Percentiles rank a stretch among this genome's conserved stretches.
phyloP scores from a whole-genome alignment of 345 rosid species.

The Zanthoxylum bungeanum region DNA sequence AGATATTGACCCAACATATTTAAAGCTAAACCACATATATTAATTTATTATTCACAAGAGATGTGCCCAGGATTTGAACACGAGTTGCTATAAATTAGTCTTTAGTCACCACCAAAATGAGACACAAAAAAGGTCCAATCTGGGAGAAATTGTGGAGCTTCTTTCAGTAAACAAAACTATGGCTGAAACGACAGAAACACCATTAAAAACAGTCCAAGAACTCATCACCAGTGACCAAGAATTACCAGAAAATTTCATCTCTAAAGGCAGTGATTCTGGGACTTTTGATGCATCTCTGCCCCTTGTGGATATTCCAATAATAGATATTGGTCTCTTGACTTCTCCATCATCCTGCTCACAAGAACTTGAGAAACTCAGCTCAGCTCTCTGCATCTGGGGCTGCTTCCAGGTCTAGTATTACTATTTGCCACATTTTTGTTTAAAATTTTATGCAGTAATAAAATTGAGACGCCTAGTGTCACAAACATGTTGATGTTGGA shows the following conservation, averaged over 20 bases:
- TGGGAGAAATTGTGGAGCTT: too few species aligned
- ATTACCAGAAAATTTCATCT: conserved; percentile 43
- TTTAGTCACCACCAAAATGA: too few species aligned
- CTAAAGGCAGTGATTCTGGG: conserved; percentile 22
- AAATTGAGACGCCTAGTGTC: not conserved
- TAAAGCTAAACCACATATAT: too few species aligned
- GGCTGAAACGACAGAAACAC: too few species aligned
- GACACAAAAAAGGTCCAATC: too few species aligned
- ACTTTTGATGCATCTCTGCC: conserved; percentile 34
- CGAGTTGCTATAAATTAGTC: too few species aligned
- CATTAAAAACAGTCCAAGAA: too few species aligned
- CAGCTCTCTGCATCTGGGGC: conserved; percentile 59
- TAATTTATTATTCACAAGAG: too few species aligned
- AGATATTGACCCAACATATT: too few species aligned
- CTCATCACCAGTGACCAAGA: conserved; percentile 17
- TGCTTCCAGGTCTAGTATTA: conserved; percentile 60
- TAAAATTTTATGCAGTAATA: too few species aligned
- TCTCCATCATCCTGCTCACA: conserved; percentile 33
- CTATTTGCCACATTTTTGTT: not conserved
- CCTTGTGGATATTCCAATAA: conserved; percentile 40
- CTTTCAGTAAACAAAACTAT: too few species aligned
- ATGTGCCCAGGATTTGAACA: too few species aligned
- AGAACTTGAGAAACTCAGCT: conserved; percentile 50
- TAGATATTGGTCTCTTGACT: conserved; percentile 55
- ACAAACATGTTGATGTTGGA: not conserved